phyloP scores from a whole-genome alignment of 768 basidiomycete species.

The Leucocoprinus sp. region DNA sequence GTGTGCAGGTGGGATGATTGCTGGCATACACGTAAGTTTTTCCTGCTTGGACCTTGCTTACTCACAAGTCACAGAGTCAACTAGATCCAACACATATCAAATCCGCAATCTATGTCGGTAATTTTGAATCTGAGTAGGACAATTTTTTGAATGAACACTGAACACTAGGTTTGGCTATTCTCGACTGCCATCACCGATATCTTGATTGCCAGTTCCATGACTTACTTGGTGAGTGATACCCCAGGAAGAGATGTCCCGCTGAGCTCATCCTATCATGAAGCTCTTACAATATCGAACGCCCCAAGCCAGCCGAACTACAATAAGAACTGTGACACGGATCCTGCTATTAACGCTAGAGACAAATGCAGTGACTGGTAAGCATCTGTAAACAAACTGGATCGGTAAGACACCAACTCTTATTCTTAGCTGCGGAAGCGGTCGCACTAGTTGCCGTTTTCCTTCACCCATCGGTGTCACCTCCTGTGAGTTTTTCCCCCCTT shows the following conservation, averaged over 20 bases:
- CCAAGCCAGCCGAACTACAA: not conserved
- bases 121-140: not conserved
- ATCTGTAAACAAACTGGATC: too few relatives aligned
- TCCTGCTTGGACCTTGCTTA: not conserved
- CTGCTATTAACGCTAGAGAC: conserved; percentile 1
- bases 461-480: not conserved
- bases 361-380: not conserved
- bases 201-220: conserved; percentile 4
- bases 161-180: not conserved
- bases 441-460: conserved; percentile 1
- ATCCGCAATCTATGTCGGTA: not conserved
- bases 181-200: not conserved
- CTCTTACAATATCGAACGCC: not conserved
- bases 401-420: not conserved
- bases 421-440: conserved; percentile 5
- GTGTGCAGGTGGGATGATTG: not conserved
- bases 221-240: not conserved
- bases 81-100: not conserved
- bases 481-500: not conserved
- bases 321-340: not conserved
- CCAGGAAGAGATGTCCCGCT: not conserved
- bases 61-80: not conserved
- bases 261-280: not conserved
- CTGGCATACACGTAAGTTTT: conserved; percentile 2
- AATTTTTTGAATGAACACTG: not conserved